Base-by-base conservation (phyloP, 2,329 filamentous ascomycete species). In the Rhinocladiella mackenziei region DNA sequence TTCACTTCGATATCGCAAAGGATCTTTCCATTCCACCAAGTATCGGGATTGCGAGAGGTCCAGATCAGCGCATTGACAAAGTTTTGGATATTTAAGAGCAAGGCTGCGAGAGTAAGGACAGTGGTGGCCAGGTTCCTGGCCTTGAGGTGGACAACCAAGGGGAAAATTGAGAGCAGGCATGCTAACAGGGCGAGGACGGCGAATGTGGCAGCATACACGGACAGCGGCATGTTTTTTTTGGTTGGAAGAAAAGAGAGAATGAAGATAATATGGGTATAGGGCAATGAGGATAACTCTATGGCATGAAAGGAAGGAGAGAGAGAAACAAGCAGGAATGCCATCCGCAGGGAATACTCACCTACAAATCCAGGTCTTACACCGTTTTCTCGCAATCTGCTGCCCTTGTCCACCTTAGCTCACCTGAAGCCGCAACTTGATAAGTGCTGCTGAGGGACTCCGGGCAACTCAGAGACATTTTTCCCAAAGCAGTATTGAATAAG, bases 1-100 rank as follows among this genome's bases (percentile, higher is more conserved):
- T 81, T 79, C 41, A 74, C 68, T 54, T 84, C 72, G 36, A 86
- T 65, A 59, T 86, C 82, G 62, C 83, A 86, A 45, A 82, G 73
- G 2, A 72, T 73, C 4, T 60, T 57, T 3, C 83, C 83, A 45
- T 72, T 62, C 72, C 73, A 86, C 73, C 76, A 80, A 4, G 64
- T 60, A 0, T 57, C 26, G 9, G 74, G 56, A 51, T 83, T 66
- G 51, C 82, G 77, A 5, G 69, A 75, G 0, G 75, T 72, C 82
- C 82, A 86, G 48, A 84, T 72, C 37, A 83, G 60, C 1, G 80
- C 69, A 57, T 86, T 85, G 66, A 79, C 62, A 50, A 80, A 69
- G 52, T 71, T 75, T 59, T 76, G 70, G 40, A 80, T 43, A 55
- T 83, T 82, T 45, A 73, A 60, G n/a, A 80, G 45, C 17, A 75